Evolutionary conservation across 352 stramenopile genomes (phyloP), one percentile per base, ranked within the genome.

Genomic region (Pythium brassicae): DNA sequence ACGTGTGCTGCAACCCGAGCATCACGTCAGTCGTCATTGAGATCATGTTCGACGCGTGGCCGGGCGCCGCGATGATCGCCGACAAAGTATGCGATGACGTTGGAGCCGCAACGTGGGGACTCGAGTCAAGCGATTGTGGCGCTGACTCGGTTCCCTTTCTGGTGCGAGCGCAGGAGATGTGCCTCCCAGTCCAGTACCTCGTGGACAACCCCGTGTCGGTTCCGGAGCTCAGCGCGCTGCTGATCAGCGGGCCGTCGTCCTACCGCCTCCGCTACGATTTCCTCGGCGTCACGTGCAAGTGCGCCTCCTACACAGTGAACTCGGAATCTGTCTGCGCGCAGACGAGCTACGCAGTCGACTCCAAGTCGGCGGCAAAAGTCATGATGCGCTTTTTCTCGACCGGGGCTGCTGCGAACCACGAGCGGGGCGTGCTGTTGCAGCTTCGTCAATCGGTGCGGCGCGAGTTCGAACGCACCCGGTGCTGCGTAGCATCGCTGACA

Each of bases 201-300:
- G 78, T 78, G 5, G 78, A 89, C 47, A 91, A 91, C 29, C 59
- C 74, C 7, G 57, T 72, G 7, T 77, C 74, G 11, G 63, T 69
- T 19, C 57, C 78, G 15, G 76, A 87, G 43, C 69, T 71, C 4
- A 82, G 65, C 0, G 61, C 76, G 1, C 54, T 87, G 6, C 56
- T 89, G 3, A 76, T 91, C 43, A 83, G 71, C 32, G 76, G 77
- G 0, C 72, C 76, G 11, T 70, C 78, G 5, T 87, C 81, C 0
- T 91, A 87, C 53, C 81, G 74, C 4, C 68, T 86, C 29, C 70
- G 78, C 48, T 91, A 88, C 57, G 76, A 87, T 29, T 83, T 91
- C 25, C 55, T 84, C 3, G 68, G 66, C 15, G 62, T 63, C 15
- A 66, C 65, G 12, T 61, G 64, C 14, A 58, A 65, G 8, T 76